A percentile compares a stretch with the other conserved stretches of the same genome.
These are phyloP conservation scores for Stylonectria norvegica DNA, from an alignment of 2,329 filamentous ascomycete species.

Conservation along the genomic window DNA sequence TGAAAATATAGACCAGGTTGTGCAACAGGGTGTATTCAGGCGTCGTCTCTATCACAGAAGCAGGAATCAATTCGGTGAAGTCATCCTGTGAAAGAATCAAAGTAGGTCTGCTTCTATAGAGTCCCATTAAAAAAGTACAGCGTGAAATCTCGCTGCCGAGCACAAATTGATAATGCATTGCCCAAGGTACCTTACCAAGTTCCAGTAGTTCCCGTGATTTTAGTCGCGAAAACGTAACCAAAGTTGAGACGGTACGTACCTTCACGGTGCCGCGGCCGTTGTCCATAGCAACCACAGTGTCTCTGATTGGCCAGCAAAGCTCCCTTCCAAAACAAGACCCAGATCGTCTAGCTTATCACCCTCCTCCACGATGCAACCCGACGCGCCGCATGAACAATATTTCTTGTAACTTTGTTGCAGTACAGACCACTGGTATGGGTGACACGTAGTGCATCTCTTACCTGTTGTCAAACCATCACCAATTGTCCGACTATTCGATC, in stretches of 20 bases:
- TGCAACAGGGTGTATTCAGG: too few species aligned
- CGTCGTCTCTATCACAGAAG: too few species aligned
- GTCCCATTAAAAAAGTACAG: too few species aligned
- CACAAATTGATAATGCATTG: too few species aligned
- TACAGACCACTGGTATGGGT: slow-evolving; percentile 37
- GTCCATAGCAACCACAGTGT: slow-evolving; percentile 29
- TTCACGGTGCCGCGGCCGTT: slow-evolving; percentile 28
- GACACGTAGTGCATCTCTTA: slow-evolving; percentile 41
- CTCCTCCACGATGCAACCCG: slow-evolving; percentile 14
- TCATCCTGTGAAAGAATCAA: too few species aligned
- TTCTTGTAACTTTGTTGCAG: slow-evolving; percentile 31
- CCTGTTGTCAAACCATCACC: slow-evolving; percentile 13
- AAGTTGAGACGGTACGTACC: neutral
- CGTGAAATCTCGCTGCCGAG: too few species aligned
- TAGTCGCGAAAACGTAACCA: neutral
- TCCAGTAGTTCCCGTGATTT: too few species aligned
- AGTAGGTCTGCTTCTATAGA: too few species aligned
- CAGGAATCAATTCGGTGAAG: too few species aligned
- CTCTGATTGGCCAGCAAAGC: slow-evolving; percentile 29
- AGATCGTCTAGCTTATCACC: slow-evolving; percentile 17
- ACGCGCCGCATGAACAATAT: slow-evolving; percentile 38
- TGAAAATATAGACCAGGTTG: too few species aligned
- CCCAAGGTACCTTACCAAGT: too few species aligned
- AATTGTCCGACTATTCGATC: slow-evolving; percentile 18
- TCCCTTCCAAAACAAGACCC: slow-evolving; percentile 29